Conservation (phyloP, 169 alveolate genomes). For the Babesia ovata region DNA sequence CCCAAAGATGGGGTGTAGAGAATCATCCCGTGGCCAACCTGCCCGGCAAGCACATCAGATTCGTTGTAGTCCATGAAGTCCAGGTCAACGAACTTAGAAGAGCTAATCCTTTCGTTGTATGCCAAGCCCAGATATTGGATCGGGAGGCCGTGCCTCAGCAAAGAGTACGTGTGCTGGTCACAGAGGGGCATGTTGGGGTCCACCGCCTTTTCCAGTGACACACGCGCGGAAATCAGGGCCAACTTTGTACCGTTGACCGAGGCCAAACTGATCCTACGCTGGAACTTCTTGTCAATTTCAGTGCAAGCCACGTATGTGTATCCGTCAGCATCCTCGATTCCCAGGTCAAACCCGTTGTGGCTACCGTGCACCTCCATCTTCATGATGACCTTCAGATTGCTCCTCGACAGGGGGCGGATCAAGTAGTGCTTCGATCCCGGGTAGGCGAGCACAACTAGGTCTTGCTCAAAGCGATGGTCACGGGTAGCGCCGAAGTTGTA, state of each 20-base stretch:
- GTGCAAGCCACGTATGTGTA: slow-evolving; percentile 17
- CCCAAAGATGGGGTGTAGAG: slow-evolving; percentile 27
- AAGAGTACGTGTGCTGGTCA: slow-evolving; percentile 18
- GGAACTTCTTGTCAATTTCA: background rate
- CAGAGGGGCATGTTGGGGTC: background rate
- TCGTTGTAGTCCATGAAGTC: slow-evolving; percentile 6
- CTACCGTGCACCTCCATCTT: slow-evolving; percentile 9
- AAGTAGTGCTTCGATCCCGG: slow-evolving; percentile 27
- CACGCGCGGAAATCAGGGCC: background rate
- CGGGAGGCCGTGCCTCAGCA: slow-evolving; percentile 6
- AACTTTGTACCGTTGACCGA: background rate
- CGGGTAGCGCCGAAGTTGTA: background rate
- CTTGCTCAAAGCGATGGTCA: background rate
- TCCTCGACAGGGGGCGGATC: slow-evolving; percentile 8
- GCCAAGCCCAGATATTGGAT: slow-evolving; percentile 1
- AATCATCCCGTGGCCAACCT: slow-evolving; percentile 23
- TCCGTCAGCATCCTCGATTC: background rate
- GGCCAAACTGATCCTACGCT: slow-evolving; percentile 7
- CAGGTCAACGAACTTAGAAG: background rate
- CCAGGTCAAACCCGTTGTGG: slow-evolving; percentile 11
- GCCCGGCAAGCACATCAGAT: slow-evolving; percentile 30
- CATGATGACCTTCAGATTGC: slow-evolving; percentile 10
- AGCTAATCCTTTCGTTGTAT: background rate
- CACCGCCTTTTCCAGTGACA: background rate
- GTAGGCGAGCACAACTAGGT: background rate